Conservation (phyloP, 371 early-diverging fungal genomes). For the Blyttiomyces sp. region DNA sequence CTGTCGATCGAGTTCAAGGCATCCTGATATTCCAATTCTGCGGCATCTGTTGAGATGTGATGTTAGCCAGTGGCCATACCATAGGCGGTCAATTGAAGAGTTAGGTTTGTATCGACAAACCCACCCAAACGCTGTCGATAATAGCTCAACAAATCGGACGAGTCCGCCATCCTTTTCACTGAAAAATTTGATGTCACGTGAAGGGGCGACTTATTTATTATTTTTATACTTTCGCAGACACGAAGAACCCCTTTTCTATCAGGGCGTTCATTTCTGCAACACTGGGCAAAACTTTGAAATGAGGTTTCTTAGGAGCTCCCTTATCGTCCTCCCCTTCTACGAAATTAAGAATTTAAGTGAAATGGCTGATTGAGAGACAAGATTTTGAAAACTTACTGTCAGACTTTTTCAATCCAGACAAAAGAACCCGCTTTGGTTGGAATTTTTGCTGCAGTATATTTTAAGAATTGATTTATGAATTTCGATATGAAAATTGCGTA, state of each 20-base stretch:
- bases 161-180: too few relatives aligned
- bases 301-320: constrained; percentile 26
- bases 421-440: background rate
- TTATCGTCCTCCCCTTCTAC: constrained; percentile 15
- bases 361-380: too few relatives aligned
- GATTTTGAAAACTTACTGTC: background rate
- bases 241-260: constrained; percentile 40
- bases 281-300: constrained; percentile 41
- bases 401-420: background rate
- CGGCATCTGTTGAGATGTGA: constrained; percentile 25
- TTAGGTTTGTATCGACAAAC: too few relatives aligned
- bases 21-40: constrained; percentile 40
- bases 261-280: constrained; percentile 29
- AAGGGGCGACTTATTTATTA: too few relatives aligned
- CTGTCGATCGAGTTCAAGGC: constrained; percentile 33
- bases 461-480: constrained; percentile 11
- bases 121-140: too few relatives aligned
- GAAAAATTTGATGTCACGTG: too few relatives aligned
- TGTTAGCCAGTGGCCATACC: too few relatives aligned
- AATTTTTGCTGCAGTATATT: background rate
- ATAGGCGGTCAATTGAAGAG: too few relatives aligned
- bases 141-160: too few relatives aligned
- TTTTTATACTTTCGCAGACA: constrained; percentile 14
- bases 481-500: background rate
- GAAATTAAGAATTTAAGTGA: too few relatives aligned